A percentile compares a stretch with the other conserved stretches of the same genome.
phyloP scores from a whole-genome alignment of 2,329 filamentous ascomycete species.

The Monilinia aucupariae region DNA sequence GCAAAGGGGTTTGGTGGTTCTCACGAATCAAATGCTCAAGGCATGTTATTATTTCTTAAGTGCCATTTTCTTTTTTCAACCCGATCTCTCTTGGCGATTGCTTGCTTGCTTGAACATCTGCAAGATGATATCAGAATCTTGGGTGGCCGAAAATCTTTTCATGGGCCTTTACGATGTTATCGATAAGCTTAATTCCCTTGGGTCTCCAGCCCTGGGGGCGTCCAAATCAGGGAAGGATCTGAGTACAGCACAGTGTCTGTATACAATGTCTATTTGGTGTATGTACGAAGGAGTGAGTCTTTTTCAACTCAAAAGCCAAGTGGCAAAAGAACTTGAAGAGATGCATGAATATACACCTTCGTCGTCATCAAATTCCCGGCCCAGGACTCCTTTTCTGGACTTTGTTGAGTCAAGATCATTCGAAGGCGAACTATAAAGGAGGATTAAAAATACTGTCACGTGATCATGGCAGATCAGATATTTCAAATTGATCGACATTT shows the following conservation, averaged over 20 bases:
- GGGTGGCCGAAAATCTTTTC: slow-evolving; percentile 1
- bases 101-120: slow-evolving; percentile 5
- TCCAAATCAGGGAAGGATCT: slow-evolving; percentile 1
- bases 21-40: neutral
- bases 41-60: too few species aligned
- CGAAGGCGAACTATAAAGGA: neutral
- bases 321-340: neutral
- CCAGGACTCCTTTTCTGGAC: neutral
- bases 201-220: neutral
- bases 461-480: slow-evolving; percentile 1
- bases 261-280: neutral
- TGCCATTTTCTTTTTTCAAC: neutral
- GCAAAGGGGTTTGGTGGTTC: slow-evolving; percentile 1
- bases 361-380: neutral
- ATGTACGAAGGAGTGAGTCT: too few species aligned
- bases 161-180: neutral
- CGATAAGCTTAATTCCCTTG: slow-evolving; percentile 13
- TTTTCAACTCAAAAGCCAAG: neutral
- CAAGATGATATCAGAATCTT: slow-evolving; percentile 17
- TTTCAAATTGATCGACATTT: neutral
- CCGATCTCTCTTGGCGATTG: slow-evolving; percentile 3
- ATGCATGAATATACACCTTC: neutral
- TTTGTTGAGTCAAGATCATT: neutral
- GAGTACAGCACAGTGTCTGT: neutral
- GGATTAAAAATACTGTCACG: neutral